These are phyloP conservation scores for Crucihimalaya himalaica DNA, from an alignment of 345 rosid species.

Conservation along the genomic window DNA sequence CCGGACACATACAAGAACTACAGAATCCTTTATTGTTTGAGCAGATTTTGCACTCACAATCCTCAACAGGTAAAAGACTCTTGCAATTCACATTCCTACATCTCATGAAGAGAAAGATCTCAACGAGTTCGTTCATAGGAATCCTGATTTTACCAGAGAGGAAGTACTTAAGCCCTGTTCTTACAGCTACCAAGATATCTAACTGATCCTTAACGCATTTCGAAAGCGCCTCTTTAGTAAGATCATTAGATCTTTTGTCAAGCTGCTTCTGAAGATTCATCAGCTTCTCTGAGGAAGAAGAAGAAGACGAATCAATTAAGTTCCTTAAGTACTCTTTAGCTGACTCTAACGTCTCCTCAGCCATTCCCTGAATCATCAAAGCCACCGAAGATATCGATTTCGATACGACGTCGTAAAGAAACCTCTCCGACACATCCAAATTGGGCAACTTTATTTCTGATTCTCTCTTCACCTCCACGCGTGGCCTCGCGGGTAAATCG, in stretches of 20 bases:
- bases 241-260: conserved; percentile 71
- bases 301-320: conserved; percentile 41
- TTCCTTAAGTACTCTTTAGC: conserved; percentile 67
- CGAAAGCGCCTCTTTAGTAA: conserved; percentile 69
- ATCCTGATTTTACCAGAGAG: conserved; percentile 57
- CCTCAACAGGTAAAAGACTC: conserved; percentile 80
- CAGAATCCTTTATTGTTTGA: conserved; percentile 80
- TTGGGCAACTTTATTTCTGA: conserved; percentile 42
- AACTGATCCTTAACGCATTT: conserved; percentile 83
- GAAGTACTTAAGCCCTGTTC: conserved; percentile 65
- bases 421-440: conserved; percentile 66
- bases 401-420: conserved; percentile 62
- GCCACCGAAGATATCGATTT: conserved; percentile 65
- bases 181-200: conserved; percentile 68
- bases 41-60: conserved; percentile 93
- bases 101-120: conserved; percentile 70
- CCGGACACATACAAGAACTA: conserved; percentile 92
- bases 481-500: conserved; percentile 70
- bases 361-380: conserved; percentile 65
- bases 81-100: conserved; percentile 87
- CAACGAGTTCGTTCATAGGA: conserved; percentile 62
- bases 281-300: conserved; percentile 49
- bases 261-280: conserved; percentile 59
- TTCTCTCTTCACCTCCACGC: conserved; percentile 47
- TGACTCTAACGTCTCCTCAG: conserved; percentile 67